phyloP scores from a whole-genome alignment of 495 filamentous ascomycete genomes.

The Penicillium cosmopolitanum region DNA sequence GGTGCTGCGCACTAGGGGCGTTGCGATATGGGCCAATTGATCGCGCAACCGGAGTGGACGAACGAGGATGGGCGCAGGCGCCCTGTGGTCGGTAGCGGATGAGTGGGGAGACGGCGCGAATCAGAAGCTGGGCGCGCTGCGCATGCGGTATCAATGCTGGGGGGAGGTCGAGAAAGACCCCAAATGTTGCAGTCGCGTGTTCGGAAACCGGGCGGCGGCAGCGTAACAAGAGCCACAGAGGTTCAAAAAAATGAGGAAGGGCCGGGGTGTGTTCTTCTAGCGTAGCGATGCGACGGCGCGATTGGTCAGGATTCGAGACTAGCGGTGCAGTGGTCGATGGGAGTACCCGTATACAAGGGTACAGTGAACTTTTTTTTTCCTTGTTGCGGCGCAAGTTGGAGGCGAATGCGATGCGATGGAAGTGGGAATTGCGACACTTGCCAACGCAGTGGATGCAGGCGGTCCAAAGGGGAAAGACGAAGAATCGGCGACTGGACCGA shows the following conservation, averaged over 20 bases:
- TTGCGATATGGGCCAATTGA: constrained; percentile 45
- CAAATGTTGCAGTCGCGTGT: constrained; percentile 28
- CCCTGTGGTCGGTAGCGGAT: constrained; percentile 15
- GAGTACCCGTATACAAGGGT: constrained; percentile 33
- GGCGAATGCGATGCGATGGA: constrained; percentile 21
- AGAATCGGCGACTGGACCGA: constrained; percentile 44
- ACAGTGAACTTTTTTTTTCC: constrained; percentile 29
- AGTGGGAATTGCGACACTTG: constrained; percentile 38
- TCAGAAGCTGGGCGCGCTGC: constrained; percentile 21
- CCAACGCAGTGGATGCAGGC: constrained; percentile 49
- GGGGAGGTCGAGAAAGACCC: constrained; percentile 26
- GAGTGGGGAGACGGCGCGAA: constrained; percentile 19
- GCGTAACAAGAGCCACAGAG: constrained; percentile 15
- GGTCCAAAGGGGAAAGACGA: constrained; percentile 47
- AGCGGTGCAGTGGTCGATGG: constrained; percentile 28
- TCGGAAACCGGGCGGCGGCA: constrained; percentile 25
- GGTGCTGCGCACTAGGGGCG: constrained; percentile 36
- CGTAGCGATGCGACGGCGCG: constrained; percentile 14
- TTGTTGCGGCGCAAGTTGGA: constrained; percentile 29
- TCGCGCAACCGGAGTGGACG: constrained; percentile 25
- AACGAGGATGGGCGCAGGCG: constrained; percentile 23
- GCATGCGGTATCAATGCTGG: constrained; percentile 25
- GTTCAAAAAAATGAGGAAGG: constrained; percentile 16
- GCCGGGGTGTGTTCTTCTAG: constrained; percentile 20
- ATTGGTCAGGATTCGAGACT: constrained; percentile 31